Evolutionary conservation across 163 green algal genomes (phyloP).

Genomic region (Volvox carteri): DNA sequence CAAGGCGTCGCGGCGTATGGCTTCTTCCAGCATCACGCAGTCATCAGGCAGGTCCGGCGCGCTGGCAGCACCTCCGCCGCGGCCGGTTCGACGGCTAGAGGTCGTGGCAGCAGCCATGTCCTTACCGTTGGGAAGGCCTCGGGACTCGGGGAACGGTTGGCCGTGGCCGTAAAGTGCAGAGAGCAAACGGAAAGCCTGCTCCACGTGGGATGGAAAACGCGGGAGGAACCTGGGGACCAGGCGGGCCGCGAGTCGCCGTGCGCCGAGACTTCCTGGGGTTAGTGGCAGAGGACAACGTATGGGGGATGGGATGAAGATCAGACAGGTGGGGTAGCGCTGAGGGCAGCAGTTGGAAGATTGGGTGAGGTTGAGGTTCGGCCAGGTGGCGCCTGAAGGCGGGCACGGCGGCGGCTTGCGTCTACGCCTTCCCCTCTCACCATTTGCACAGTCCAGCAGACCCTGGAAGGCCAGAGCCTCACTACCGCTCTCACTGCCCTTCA

Average conservation of each 20-base stretch:
- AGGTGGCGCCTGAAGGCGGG: too few relatives aligned
- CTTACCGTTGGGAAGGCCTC: slow-evolving; percentile 9
- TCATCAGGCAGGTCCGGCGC: not conserved
- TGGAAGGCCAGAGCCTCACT: slow-evolving; percentile 50
- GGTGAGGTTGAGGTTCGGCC: too few relatives aligned
- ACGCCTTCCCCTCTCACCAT: slow-evolving; percentile 39
- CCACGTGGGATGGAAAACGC: slow-evolving; percentile 60
- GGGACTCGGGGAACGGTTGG: not conserved
- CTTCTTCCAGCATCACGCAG: not conserved
- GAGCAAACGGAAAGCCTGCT: slow-evolving; percentile 57
- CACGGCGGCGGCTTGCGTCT: too few relatives aligned
- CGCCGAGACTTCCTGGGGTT: slow-evolving; percentile 62
- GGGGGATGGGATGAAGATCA: not conserved
- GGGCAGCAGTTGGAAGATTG: too few relatives aligned
- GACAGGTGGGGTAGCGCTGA: too few relatives aligned
- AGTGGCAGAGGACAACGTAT: not conserved
- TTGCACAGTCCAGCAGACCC: slow-evolving; percentile 51
- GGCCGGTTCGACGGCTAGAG: not conserved
- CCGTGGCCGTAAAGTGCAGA: slow-evolving; percentile 52
- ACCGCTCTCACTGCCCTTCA: slow-evolving; percentile 21
- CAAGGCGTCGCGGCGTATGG: slow-evolving; percentile 61
- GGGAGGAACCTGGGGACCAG: slow-evolving; percentile 69
- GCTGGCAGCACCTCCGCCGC: not conserved
- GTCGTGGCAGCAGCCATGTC: not conserved
- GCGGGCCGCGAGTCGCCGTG: slow-evolving; percentile 64